A percentile compares a stretch with the other conserved stretches of the same genome.
Evolutionary conservation across 2,329 filamentous ascomycete species (phyloP).

Genomic region (Neofusicoccum laricinum): DNA sequence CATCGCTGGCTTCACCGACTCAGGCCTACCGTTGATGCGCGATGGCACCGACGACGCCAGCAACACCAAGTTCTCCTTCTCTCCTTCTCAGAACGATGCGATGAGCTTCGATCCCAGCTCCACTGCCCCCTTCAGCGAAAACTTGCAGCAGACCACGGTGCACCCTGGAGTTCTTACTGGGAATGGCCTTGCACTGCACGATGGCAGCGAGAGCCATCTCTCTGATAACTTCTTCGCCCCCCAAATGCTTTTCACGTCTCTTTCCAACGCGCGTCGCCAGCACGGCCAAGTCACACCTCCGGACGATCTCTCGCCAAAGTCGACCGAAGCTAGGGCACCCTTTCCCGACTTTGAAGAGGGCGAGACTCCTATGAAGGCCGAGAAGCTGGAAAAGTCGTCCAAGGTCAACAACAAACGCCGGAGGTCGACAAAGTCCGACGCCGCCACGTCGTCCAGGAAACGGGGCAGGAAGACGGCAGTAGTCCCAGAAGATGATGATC

Average conservation of each 20-base stretch:
- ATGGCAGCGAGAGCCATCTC: not conserved
- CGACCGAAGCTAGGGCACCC: not conserved
- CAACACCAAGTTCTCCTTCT: not conserved
- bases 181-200: not conserved
- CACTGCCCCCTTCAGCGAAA: not conserved
- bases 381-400: not conserved
- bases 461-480: not conserved
- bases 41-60: not conserved
- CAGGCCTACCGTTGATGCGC: not conserved
- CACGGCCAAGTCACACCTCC: slow-evolving; percentile 37
- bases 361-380: not conserved
- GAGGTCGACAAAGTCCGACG: not conserved
- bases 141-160: not conserved
- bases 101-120: not conserved
- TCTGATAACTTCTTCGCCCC: not conserved
- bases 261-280: not conserved
- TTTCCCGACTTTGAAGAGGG: not conserved
- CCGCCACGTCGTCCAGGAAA: not conserved
- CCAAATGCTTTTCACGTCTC: not conserved
- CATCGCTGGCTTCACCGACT: not conserved
- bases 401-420: slow-evolving; percentile 1
- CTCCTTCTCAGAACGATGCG: not conserved
- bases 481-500: not conserved
- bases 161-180: not conserved
- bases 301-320: slow-evolving; percentile 30